Evolutionary conservation across 2,329 filamentous ascomycete species (phyloP).

Genomic region (Aureobasidium sp.): DNA sequence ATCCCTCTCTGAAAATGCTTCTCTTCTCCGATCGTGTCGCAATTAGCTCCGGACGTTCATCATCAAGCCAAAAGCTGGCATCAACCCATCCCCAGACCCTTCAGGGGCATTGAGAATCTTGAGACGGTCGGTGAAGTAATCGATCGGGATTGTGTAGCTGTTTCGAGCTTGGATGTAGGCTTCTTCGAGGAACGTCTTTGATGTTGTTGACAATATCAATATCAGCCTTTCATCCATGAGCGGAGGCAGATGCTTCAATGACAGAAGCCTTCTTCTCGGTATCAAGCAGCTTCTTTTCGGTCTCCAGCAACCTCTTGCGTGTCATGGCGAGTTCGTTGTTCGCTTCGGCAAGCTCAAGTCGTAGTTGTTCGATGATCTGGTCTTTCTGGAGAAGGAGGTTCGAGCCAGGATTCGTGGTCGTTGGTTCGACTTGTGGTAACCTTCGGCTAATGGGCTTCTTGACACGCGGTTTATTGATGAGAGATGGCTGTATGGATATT

Average conservation of each 20-base stretch:
- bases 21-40: no score
- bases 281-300: constrained; percentile 64
- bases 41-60: no score
- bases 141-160: background rate
- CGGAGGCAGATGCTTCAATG: no score
- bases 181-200: background rate
- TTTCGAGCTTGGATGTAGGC: background rate
- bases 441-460: background rate
- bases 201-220: no score
- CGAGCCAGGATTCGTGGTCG: constrained; percentile 50
- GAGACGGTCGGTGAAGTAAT: background rate
- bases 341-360: constrained; percentile 85
- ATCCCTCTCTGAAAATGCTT: no score
- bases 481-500: background rate
- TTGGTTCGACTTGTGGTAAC: background rate
- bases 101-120: background rate
- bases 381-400: constrained; percentile 91
- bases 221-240: background rate
- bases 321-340: constrained; percentile 93
- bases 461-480: background rate
- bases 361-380: constrained; percentile 85
- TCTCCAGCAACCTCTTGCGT: constrained; percentile 80
- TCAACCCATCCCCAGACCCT: no score
- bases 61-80: background rate
- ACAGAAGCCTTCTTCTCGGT: background rate